Evolutionary conservation across 2,329 filamentous ascomycete species (phyloP), one percentile per base, ranked within the genome.

Genomic region (Coleophoma eucalyptorum): DNA sequence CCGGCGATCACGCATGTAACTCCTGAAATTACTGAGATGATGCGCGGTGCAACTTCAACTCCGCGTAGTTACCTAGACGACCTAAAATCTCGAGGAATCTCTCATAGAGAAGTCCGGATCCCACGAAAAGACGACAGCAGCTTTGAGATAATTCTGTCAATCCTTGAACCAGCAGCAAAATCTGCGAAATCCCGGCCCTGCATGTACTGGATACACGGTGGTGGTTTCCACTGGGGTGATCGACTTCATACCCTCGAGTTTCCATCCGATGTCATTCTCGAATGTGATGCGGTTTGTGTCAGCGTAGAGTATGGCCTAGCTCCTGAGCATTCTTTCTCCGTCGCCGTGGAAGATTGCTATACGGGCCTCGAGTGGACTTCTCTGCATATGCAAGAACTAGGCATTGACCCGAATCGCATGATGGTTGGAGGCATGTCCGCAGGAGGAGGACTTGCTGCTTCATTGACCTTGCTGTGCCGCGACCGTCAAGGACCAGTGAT

Each of bases 241-340:
- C 44, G 44, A n/a, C 44, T 46, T 19, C 44, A 46, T n/a, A 46
- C 44, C 15, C 44, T 46, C 16, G 44, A 46, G 35, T 33, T 46
- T 10, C 26, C 44, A 33, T 34, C 44, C 16, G 44, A 46, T 35
- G 16, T 34, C 10, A 34, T 46, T 33, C 44, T 33, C 7, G 44
- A 46, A 46, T 46, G 18, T 5, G 33, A 33, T n/a, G 48, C 42
- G 5, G 26, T 50, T 16, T 46, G 48, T 7, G 42, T 50, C 12
- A 46, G 34, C 34, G 33, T 50, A 5, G 48, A 46, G 26, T 46
- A 50, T 38, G 19, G 41, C n/a, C 41, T 46, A n/a, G 48, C 48
- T 4, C 48, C 48, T 4, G 48, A 50, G n/a, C 33, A 46, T 41
- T n/a, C 33, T 19, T 50, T 46, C 18, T 37, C 48, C 6, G 38